These are phyloP conservation scores for Tetrapisispora taiwanensis DNA, from an alignment of 805 yeast species.

Conservation along the genomic window DNA sequence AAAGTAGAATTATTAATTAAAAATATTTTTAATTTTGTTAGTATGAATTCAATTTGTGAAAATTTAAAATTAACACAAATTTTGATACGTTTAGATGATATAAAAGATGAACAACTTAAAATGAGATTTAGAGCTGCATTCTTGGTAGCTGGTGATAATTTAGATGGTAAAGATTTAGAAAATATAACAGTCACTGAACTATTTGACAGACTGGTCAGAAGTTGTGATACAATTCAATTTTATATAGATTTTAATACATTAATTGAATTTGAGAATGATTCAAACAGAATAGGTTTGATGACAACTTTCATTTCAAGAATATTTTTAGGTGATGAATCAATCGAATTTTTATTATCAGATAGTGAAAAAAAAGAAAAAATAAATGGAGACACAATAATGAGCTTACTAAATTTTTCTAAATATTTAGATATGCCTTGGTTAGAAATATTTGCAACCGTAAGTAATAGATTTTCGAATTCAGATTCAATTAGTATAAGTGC, in stretches of 20 bases:
- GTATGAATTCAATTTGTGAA: background rate
- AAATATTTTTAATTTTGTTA: background rate
- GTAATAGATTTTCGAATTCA: too few species aligned
- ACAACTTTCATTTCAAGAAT: too few species aligned
- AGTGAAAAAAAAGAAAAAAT: background rate
- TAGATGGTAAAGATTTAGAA: background rate
- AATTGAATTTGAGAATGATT: background rate
- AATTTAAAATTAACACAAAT: background rate
- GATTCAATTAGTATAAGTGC: too few species aligned
- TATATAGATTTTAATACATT: background rate
- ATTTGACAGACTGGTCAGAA: background rate
- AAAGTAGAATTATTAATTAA: background rate
- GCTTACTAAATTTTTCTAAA: background rate
- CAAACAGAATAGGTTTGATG: too few species aligned
- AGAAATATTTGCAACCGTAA: too few species aligned
- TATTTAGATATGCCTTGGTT: too few species aligned
- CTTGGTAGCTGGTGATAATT: too few species aligned
- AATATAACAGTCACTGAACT: background rate
- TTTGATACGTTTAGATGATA: background rate
- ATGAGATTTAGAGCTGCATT: background rate
- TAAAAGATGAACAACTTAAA: too few species aligned
- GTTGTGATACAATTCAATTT: background rate
- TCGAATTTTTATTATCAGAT: background rate
- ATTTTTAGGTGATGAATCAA: background rate
- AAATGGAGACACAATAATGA: background rate